Percentiles rank a stretch among this genome's conserved stretches.
phyloP scores from a whole-genome alignment of 352 stramenopile genomes.

The Globisporangium megalacanthum region DNA sequence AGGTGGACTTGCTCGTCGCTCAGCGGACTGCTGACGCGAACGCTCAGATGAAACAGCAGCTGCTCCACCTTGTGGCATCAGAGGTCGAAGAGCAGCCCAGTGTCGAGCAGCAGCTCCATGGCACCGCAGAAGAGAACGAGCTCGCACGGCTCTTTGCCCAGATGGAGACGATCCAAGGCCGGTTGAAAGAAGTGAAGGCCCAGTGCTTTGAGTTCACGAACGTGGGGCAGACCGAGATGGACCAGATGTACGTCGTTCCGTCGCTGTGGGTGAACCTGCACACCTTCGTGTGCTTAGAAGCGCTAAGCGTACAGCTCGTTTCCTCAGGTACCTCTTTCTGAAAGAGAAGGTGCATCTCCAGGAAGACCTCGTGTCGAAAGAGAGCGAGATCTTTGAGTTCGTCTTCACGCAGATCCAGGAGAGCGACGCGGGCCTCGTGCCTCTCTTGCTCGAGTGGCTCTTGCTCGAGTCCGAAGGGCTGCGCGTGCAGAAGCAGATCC shows the following conservation, averaged over 20 bases:
- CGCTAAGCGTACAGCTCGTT: too few species aligned
- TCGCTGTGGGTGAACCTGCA: neutral
- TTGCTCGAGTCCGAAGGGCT: constrained; percentile 66
- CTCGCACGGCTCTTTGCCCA: constrained; percentile 40
- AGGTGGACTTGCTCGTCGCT: constrained; percentile 69
- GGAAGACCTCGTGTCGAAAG: constrained; percentile 59
- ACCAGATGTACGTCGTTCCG: constrained; percentile 51
- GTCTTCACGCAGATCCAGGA: constrained; percentile 56
- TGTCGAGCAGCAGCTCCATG: neutral
- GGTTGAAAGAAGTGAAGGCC: constrained; percentile 55
- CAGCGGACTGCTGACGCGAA: constrained; percentile 67
- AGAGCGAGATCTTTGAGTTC: constrained; percentile 59
- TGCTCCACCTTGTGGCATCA: constrained; percentile 47
- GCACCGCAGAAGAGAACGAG: constrained; percentile 29
- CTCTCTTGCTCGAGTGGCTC: constrained; percentile 70
- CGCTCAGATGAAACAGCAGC: constrained; percentile 48
- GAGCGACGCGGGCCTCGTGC: constrained; percentile 48
- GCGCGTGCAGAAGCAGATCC: constrained; percentile 56
- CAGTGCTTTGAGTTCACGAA: constrained; percentile 68
- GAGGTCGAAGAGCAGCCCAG: constrained; percentile 24
- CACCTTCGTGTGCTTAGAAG: too few species aligned
- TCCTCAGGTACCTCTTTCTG: constrained; percentile 58
- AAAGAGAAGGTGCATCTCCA: constrained; percentile 80
- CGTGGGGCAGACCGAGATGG: constrained; percentile 48
- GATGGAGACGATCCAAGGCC: constrained; percentile 37